Conservation (phyloP, 805 yeast species). For the Myxozyma geophila region DNA sequence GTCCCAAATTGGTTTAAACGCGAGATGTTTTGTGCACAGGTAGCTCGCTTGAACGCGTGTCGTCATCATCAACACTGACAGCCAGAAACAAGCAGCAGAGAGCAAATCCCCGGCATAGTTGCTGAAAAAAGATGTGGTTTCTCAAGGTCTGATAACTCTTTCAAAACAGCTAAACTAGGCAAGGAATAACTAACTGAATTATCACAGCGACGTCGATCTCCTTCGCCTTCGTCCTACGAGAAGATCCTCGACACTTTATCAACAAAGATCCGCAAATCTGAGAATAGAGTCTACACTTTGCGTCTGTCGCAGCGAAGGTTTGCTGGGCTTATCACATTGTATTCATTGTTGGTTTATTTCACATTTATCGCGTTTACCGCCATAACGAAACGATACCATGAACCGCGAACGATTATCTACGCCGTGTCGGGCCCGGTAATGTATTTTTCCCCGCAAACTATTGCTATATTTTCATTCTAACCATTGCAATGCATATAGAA, state of each 20-base stretch:
- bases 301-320: slow-evolving; percentile 39
- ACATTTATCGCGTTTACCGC: slow-evolving; percentile 37
- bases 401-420: slow-evolving; percentile 12
- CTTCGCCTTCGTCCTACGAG: slow-evolving; percentile 43
- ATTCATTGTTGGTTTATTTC: slow-evolving; percentile 41
- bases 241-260: slow-evolving; percentile 44
- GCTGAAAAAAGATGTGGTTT: slow-evolving; percentile 15
- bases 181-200: neutral
- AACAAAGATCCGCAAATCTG: slow-evolving; percentile 40
- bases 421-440: slow-evolving; percentile 36
- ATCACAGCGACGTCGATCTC: slow-evolving; percentile 19
- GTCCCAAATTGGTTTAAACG: neutral
- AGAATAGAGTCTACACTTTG: slow-evolving; percentile 23
- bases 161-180: neutral
- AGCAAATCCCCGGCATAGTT: neutral
- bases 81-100: neutral
- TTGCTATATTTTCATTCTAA: neutral
- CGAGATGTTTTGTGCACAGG: neutral
- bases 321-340: slow-evolving; percentile 43
- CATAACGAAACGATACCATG: slow-evolving; percentile 23
- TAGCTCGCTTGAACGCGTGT: neutral
- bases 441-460: slow-evolving; percentile 10
- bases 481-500: slow-evolving; percentile 11
- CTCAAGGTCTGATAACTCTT: slow-evolving; percentile 12
- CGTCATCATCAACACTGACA: slow-evolving; percentile 5